Conservation (phyloP, 2,329 filamentous ascomycete genomes). For the Fusarium sacchari region DNA sequence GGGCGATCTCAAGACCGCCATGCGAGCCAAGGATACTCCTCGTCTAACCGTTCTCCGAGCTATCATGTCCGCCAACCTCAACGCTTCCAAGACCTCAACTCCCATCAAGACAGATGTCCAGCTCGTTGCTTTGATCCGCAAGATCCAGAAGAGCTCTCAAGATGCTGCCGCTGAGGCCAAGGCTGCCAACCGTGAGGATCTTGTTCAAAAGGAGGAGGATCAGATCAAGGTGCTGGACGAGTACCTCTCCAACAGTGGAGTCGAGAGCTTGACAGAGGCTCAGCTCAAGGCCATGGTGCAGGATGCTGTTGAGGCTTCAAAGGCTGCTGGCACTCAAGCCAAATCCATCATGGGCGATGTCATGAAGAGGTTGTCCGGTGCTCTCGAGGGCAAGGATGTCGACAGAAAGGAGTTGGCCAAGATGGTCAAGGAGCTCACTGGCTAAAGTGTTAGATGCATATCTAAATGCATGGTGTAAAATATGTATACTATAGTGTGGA, state of each 20-base stretch:
- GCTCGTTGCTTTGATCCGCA: constrained; percentile 73
- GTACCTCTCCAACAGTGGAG: constrained; percentile 68
- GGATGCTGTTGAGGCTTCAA: constrained; percentile 61
- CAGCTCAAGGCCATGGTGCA: constrained; percentile 67
- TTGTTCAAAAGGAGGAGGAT: constrained; percentile 74
- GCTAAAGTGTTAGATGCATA: constrained; percentile 12
- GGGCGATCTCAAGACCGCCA: constrained; percentile 71
- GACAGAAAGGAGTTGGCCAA: constrained; percentile 70
- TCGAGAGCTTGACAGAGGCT: constrained; percentile 66
- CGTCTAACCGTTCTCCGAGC: constrained; percentile 75
- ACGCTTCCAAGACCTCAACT: constrained; percentile 76
- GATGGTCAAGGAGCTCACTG: constrained; percentile 65
- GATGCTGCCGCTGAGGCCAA: constrained; percentile 73
- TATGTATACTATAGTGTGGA: constrained; percentile 38
- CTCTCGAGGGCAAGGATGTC: constrained; percentile 70
- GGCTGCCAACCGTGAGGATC: constrained; percentile 70
- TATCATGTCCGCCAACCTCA: constrained; percentile 75
- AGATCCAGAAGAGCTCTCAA: constrained; percentile 66
- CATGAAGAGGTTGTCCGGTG: constrained; percentile 68
- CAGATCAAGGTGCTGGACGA: constrained; percentile 73
- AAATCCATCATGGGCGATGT: constrained; percentile 67
- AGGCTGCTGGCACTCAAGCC: constrained; percentile 54
- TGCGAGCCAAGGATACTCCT: constrained; percentile 71
- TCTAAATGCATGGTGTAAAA: constrained; percentile 30
- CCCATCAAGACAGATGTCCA: constrained; percentile 78